A percentile compares a stretch with the other conserved stretches of the same genome.
Conservation (phyloP, 2,329 filamentous ascomycete species). For the Xylariaceae sp. region DNA sequence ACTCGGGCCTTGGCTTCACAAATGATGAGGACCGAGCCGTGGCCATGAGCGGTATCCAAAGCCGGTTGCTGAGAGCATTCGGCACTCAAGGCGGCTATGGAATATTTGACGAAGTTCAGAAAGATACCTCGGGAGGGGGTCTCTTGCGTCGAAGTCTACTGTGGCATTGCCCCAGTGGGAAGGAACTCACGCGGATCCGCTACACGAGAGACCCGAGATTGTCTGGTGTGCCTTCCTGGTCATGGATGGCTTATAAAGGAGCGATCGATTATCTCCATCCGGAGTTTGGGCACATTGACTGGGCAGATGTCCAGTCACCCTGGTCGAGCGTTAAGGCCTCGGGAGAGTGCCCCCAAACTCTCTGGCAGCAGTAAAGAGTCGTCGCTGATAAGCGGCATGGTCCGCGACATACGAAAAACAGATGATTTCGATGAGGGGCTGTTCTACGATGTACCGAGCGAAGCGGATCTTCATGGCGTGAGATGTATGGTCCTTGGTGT, state of each 20-base stretch:
- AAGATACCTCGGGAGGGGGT: neutral
- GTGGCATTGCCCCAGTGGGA: neutral
- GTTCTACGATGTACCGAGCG: neutral
- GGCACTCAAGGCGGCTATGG: slow-evolving; percentile 1
- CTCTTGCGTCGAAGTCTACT: neutral
- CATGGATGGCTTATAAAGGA: neutral
- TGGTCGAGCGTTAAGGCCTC: neutral
- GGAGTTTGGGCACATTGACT: neutral
- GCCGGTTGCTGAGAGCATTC: neutral
- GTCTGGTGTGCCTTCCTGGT: neutral
- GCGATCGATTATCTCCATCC: neutral
- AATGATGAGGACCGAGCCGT: neutral
- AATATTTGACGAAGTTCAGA: neutral
- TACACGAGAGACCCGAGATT: neutral
- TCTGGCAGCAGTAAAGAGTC: neutral
- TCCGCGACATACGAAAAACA: neutral
- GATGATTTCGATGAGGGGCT: neutral
- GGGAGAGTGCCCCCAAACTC: neutral
- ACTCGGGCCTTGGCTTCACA: neutral
- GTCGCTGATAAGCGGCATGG: neutral
- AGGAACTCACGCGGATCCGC: neutral
- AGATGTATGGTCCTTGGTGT: neutral
- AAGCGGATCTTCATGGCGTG: neutral
- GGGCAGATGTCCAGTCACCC: neutral
- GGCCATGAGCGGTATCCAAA: neutral